Percentiles rank a stretch among this genome's conserved stretches.
phyloP scores from a whole-genome alignment of 2,329 filamentous ascomycete genomes.

The Ceratocystis colombiana region DNA sequence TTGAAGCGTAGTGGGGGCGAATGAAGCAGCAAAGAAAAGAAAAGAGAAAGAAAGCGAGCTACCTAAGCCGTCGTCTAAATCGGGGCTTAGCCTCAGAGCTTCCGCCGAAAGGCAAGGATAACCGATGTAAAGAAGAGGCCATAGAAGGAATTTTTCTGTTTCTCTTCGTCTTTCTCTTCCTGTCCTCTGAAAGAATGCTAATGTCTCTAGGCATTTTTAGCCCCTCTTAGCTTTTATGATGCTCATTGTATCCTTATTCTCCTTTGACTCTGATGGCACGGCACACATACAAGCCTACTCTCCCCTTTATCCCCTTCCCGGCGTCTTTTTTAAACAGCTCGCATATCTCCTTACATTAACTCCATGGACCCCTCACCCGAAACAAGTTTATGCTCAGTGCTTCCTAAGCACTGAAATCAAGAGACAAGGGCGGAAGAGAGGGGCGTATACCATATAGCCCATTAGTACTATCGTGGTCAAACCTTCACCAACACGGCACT shows the following conservation, averaged over 20 bases:
- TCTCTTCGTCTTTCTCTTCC: not conserved
- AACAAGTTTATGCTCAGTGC: not conserved
- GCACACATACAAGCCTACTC: constrained; percentile 1
- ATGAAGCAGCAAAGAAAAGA: no score
- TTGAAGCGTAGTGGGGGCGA: no score
- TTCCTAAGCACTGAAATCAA: not conserved
- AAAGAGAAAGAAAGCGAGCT: no score
- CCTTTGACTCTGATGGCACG: not conserved
- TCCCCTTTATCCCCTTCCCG: not conserved
- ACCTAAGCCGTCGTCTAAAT: no score
- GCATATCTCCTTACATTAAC: not conserved
- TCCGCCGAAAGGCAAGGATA: not conserved
- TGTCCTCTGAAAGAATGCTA: not conserved
- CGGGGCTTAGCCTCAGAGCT: no score
- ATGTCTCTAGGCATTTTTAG: not conserved
- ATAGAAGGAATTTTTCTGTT: not conserved
- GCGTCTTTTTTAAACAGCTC: not conserved
- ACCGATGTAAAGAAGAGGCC: not conserved
- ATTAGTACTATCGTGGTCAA: not conserved
- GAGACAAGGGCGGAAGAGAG: not conserved
- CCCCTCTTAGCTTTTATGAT: not conserved
- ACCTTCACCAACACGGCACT: not conserved
- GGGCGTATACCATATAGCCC: not conserved
- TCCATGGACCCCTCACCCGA: not conserved
- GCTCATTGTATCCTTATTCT: not conserved